These are phyloP conservation scores for Rhizopogon roseolus DNA, from an alignment of 768 basidiomycete species.

Conservation along the genomic window DNA sequence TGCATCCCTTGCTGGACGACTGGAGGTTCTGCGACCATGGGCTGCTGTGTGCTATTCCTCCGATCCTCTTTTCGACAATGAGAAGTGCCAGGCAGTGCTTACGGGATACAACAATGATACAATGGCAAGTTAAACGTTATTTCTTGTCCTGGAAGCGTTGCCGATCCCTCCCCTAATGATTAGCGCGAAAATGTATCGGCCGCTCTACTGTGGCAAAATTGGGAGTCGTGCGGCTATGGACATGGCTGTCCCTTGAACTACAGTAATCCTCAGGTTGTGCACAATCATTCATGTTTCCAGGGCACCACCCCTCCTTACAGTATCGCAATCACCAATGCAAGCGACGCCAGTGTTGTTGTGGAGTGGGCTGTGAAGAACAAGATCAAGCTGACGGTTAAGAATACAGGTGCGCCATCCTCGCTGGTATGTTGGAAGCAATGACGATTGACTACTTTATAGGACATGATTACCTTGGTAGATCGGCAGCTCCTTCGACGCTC, in stretches of 20 bases:
- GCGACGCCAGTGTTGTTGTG: constrained; percentile 15
- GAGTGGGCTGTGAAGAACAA: constrained; percentile 15
- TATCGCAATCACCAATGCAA: constrained; percentile 10
- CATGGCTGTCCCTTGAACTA: constrained; percentile 16
- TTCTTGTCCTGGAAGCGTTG: not conserved
- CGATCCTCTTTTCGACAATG: constrained; percentile 8
- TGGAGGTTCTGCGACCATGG: constrained; percentile 12
- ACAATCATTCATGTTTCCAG: constrained; percentile 9
- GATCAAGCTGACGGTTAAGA: constrained; percentile 17
- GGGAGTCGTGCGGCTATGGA: constrained; percentile 15
- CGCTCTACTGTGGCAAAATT: constrained; percentile 19
- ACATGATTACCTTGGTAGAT: constrained; percentile 18
- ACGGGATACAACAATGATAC: constrained; percentile 9
- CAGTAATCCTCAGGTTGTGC: constrained; percentile 12
- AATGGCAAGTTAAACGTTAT: not conserved
- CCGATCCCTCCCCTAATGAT: not conserved
- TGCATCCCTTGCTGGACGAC: constrained; percentile 4
- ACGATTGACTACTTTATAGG: constrained; percentile 3
- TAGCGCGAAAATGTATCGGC: constrained; percentile 16
- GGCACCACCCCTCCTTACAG: constrained; percentile 18
- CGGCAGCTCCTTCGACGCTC: constrained; percentile 18
- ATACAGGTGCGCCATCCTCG: constrained; percentile 12
- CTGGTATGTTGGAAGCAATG: not conserved
- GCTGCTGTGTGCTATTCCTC: constrained; percentile 9
- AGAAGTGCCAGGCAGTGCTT: constrained; percentile 6